Conservation (phyloP, 2,329 filamentous ascomycete genomes). For the Aspergillus luchuensis region DNA sequence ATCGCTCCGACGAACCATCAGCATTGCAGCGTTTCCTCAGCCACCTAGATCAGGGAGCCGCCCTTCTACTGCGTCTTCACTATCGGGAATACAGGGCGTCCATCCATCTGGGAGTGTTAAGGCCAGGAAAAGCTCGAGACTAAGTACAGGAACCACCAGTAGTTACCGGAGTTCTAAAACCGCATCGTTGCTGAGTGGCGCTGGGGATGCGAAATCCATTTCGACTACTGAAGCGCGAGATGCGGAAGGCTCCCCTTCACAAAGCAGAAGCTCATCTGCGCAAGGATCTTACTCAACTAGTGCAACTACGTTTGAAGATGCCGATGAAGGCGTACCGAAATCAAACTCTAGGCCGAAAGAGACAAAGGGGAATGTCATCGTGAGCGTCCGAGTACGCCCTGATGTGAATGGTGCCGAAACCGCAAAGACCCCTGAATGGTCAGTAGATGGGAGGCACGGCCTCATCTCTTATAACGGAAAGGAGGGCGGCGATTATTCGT, state of each 20-base stretch:
- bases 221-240: constrained; percentile 64
- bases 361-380: constrained; percentile 89
- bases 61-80: constrained; percentile 60
- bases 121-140: constrained; percentile 58
- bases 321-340: constrained; percentile 56
- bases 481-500: constrained; percentile 89
- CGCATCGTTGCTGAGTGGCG: constrained; percentile 77
- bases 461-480: constrained; percentile 82
- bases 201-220: constrained; percentile 74
- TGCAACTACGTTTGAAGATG: constrained; percentile 84
- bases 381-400: constrained; percentile 90
- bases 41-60: constrained; percentile 72
- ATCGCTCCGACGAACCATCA: constrained; percentile 80
- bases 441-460: constrained; percentile 81
- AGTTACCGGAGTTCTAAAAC: constrained; percentile 56
- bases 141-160: constrained; percentile 56
- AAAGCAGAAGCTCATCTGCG: constrained; percentile 87
- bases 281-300: constrained; percentile 91
- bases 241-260: constrained; percentile 79
- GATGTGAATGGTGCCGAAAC: constrained; percentile 67
- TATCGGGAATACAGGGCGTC: constrained; percentile 39
- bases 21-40: constrained; percentile 91
- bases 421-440: constrained; percentile 76
- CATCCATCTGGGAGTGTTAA: constrained; percentile 43
- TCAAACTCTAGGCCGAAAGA: constrained; percentile 57